Base-by-base conservation (phyloP, 208 protist species). In the Tetramitus jugosus region DNA sequence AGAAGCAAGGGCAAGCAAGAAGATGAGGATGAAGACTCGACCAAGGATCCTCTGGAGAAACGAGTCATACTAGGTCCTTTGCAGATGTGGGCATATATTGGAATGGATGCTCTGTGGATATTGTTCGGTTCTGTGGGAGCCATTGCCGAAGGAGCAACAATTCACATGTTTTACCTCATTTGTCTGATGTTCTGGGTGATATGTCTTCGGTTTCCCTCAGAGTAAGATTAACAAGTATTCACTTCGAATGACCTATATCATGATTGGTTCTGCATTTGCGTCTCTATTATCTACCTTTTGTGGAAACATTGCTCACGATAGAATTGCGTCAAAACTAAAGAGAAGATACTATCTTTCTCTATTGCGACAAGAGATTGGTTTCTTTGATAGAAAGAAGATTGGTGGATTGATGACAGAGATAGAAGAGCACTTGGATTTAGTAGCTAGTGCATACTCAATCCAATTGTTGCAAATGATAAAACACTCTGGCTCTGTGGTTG, bases 381-480 rank as follows among this genome's bases (percentile, higher is more conserved):
- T 43, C 31, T 69, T 69, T 69, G 62, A 69, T n/a, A 69, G 39
- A 23, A 69, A 69, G 13, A 39, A 69, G 26, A 45, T 37, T 23
- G 62, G 62, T 46, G 62, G 4, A n/a, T 42, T 69, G 2, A 45
- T 37, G 39, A 20, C 14, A 31, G 31, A 6, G 0, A 6, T 69
- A 6, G 43, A 37, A 29, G 62, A 69, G 14, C 39, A 71, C 17
- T 35, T 71, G 1, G 4, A 20, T 13, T 35, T 10, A 49, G 35
- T 49, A 23, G 20, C 26, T 49, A 40, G 49, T 49, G 65, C 40
- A 14, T 71, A 49, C 39, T 37, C 65, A 8, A 31, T 49, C 6
- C 26, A 71, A 31, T 71, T 71, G 26, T 20, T 4, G 0, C 43
- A 7, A 20, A 26, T 71, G 26, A 8, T 49, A 4, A 35, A 71